These are phyloP conservation scores for Closterium sp. DNA, from an alignment of 139 green algal species.

Conservation along the genomic window DNA sequence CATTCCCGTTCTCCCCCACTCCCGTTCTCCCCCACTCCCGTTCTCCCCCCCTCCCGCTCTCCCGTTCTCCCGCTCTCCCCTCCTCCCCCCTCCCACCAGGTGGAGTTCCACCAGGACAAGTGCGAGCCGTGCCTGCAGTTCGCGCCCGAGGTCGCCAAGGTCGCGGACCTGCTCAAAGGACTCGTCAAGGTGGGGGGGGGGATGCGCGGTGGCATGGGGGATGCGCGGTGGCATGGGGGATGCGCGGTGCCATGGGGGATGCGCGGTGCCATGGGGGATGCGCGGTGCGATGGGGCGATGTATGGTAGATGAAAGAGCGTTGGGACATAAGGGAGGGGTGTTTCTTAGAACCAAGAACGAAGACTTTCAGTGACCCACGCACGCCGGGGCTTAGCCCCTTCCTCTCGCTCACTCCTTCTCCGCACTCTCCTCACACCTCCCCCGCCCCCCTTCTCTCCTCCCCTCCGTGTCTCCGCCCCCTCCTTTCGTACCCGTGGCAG, in stretches of 20 bases:
- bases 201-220: too few relatives aligned
- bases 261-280: not conserved
- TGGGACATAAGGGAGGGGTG: not conserved
- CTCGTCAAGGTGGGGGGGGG: constrained; percentile 11
- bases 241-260: not conserved
- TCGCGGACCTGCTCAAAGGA: not conserved
- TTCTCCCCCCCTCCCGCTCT: not conserved
- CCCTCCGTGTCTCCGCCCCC: not conserved
- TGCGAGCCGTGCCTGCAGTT: constrained; percentile 19
- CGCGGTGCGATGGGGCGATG: not conserved
- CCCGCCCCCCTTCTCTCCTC: not conserved
- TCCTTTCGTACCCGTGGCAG: not conserved
- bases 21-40: not conserved
- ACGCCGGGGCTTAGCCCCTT: not conserved
- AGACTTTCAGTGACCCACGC: not conserved
- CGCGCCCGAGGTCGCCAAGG: constrained; percentile 11
- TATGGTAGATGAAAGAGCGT: not conserved
- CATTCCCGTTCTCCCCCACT: not conserved
- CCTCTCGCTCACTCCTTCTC: not conserved
- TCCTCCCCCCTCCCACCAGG: not conserved
- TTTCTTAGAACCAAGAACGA: not conserved
- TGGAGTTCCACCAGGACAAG: not conserved
- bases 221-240: too few relatives aligned
- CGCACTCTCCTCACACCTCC: not conserved
- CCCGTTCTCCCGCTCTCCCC: not conserved